phyloP scores from a whole-genome alignment of 768 basidiomycete species.

The Gloeostereum incarnatum region DNA sequence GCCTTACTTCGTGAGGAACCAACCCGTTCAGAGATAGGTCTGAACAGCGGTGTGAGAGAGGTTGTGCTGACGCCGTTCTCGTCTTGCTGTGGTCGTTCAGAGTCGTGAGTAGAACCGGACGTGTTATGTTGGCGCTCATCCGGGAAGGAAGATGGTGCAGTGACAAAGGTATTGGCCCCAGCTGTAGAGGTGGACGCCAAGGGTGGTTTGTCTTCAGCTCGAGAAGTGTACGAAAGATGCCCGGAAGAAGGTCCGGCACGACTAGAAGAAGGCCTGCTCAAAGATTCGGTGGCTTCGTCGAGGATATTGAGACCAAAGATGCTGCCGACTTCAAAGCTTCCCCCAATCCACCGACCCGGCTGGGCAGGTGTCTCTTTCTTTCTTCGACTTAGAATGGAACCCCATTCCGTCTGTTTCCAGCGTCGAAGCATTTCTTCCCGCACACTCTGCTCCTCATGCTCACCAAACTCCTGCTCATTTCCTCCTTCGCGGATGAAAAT shows the following conservation, averaged over 20 bases:
- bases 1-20: constrained; percentile 6
- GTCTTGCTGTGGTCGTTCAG: neutral
- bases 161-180: constrained; percentile 13
- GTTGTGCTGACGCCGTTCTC: neutral
- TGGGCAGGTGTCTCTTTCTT: constrained; percentile 16
- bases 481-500: constrained; percentile 64
- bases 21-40: neutral
- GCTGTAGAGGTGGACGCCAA: neutral
- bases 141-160: constrained; percentile 18
- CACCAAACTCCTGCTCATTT: constrained; percentile 56
- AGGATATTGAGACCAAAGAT: constrained; percentile 63
- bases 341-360: constrained; percentile 51
- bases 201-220: constrained; percentile 4
- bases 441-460: constrained; percentile 36
- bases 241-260: constrained; percentile 7
- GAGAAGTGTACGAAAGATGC: constrained; percentile 6
- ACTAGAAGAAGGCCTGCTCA: constrained; percentile 9
- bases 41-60: neutral
- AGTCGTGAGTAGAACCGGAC: constrained; percentile 1
- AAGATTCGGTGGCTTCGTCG: constrained; percentile 20
- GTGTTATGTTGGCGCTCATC: too few species aligned
- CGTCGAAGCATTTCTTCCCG: constrained; percentile 47
- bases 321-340: constrained; percentile 71
- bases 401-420: constrained; percentile 69
- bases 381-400: constrained; percentile 26